Base-by-base conservation (phyloP, 352 stramenopile genomes). In the Phytophthora foliorum region DNA sequence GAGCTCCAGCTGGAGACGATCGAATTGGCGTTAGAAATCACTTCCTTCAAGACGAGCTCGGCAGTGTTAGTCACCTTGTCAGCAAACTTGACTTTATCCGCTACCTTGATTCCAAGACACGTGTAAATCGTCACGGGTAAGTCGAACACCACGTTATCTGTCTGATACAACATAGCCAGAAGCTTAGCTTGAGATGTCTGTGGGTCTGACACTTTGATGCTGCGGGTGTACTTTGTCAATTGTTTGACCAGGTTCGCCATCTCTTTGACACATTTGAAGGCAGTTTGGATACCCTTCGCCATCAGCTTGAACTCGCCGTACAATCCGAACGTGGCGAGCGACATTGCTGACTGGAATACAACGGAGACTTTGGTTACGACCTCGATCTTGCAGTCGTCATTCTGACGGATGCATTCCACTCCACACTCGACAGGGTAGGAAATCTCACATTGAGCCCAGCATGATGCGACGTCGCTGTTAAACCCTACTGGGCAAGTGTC, bases 371-470 rank as follows among this genome's bases (percentile, higher is more conserved):
- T 81, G 22, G 34, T 53, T 16, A 75, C 19, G 7, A 84, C 57
- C 25, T 74, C 67, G 32, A 79, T 68, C 31, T 63, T 68, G 21
- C 74, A 81, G 46, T 78, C 60, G 21, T 17, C 55, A 29, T 75
- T 81, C 39, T 81, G 73, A 19, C 64, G 72, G 51, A 70, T 54
- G 25, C 77, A 85, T 51, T 85, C 75, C 74, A 81, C 77, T 53
- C 72, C 77, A 45, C 77, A 86, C 31, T 77, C 57, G 10, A 86
- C 63, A 0, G 80, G 80, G 56, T 81, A 86, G 48, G 80, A 74
- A 16, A 85, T 53, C 0, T 75, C 72, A 24, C 80, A 88, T 49
- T 86, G 54, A 1, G 77, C 67, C 79, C 79, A 87, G 56, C 79
- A 88, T 4, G 79, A 63, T 0, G 74, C 69, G 42, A 81, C 75